Evolutionary conservation across 768 basidiomycete species (phyloP).

Genomic region (Amyloporia xantha): DNA sequence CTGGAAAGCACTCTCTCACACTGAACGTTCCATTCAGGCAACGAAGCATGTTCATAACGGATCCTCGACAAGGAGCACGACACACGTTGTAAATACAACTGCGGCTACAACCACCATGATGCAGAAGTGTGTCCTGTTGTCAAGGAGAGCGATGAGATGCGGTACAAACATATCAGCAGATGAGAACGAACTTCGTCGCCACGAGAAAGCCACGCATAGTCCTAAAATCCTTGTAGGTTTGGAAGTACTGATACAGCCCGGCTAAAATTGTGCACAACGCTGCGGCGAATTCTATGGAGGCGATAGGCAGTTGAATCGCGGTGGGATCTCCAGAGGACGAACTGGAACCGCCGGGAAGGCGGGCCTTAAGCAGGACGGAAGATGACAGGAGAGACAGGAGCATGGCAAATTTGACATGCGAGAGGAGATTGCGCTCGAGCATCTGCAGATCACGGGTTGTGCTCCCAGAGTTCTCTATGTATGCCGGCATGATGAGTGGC

Average conservation of each 20-base stretch:
- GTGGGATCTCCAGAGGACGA: constrained; percentile 18
- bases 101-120: constrained; percentile 19
- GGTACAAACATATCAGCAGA: not conserved
- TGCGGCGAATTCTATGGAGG: constrained; percentile 45
- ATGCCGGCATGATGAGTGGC: constrained; percentile 2
- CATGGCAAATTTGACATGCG: constrained; percentile 61
- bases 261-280: constrained; percentile 48
- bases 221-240: constrained; percentile 48
- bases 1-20: not conserved
- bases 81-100: constrained; percentile 22
- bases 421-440: constrained; percentile 70
- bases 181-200: constrained; percentile 44
- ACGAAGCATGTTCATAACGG: not conserved
- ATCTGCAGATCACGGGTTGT: constrained; percentile 71
- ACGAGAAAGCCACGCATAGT: constrained; percentile 53
- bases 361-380: constrained; percentile 54
- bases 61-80: constrained; percentile 4
- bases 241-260: constrained; percentile 63
- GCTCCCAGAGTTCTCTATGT: constrained; percentile 23
- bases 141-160: constrained; percentile 4
- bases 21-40: not conserved
- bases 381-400: constrained; percentile 57
- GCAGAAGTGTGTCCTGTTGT: constrained; percentile 22
- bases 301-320: constrained; percentile 38
- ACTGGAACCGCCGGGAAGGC: constrained; percentile 33